These are phyloP conservation scores for Butyriboletus loyo DNA, from an alignment of 768 basidiomycete genomes.

Conservation along the genomic window DNA sequence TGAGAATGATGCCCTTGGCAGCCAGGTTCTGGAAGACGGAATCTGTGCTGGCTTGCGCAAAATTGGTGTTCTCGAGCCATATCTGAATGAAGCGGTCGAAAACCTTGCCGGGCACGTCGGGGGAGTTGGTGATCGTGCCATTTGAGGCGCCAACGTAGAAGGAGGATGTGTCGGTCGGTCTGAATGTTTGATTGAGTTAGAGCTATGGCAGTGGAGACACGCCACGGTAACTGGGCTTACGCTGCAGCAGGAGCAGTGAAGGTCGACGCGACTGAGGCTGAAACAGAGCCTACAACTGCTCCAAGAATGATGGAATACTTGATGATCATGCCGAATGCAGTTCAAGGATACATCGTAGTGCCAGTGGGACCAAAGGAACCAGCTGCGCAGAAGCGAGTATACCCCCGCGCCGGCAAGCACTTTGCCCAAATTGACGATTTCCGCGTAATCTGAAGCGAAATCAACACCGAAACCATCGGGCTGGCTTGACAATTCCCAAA, in stretches of 20 bases:
- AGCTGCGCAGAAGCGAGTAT: too few relatives aligned
- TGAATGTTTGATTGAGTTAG: conserved; percentile 8
- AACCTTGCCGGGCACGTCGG: conserved; percentile 38
- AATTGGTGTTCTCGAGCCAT: conserved; percentile 67
- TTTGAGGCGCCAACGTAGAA: conserved; percentile 45
- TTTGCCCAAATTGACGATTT: too few relatives aligned
- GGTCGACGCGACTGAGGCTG: conserved; percentile 21
- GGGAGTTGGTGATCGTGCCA: conserved; percentile 38
- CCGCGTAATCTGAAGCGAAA: too few relatives aligned
- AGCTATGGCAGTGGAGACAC: not conserved
- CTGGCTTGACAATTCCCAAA: too few relatives aligned
- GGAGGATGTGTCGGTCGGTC: conserved; percentile 29
- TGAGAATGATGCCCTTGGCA: conserved; percentile 47
- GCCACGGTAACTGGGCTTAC: conserved; percentile 14
- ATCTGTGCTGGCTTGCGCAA: conserved; percentile 25
- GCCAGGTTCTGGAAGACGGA: conserved; percentile 38
- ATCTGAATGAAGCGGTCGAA: conserved; percentile 53
- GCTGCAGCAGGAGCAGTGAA: conserved; percentile 30
- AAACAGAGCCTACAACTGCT: conserved; percentile 17
- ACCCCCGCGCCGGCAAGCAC: too few relatives aligned
- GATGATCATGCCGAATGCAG: conserved; percentile 12
- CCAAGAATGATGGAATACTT: conserved; percentile 13
- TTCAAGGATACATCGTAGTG: too few relatives aligned
- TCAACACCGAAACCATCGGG: too few relatives aligned
- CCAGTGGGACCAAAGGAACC: too few relatives aligned